phyloP scores from a whole-genome alignment of 2,329 filamentous ascomycete species.

The Clarireedia paspali region DNA sequence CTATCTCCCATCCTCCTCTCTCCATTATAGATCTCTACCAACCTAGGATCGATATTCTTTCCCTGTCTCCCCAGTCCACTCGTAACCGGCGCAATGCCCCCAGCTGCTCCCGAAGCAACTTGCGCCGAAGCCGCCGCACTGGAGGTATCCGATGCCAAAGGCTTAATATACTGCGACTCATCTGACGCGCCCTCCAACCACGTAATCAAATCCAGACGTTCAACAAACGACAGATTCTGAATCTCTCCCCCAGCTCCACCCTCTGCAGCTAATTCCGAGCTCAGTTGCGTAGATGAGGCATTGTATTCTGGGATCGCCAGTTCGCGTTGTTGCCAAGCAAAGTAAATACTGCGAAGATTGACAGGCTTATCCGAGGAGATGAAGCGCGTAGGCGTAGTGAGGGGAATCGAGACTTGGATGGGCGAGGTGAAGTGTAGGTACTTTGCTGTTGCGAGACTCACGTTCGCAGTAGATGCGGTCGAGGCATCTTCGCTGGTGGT shows the following conservation, averaged over 20 bases:
- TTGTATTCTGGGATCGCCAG: constrained; percentile 87
- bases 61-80: constrained; percentile 42
- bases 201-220: constrained; percentile 83
- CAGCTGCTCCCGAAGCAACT: constrained; percentile 39
- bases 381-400: constrained; percentile 77
- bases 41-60: constrained; percentile 69
- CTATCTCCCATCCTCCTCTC: constrained; percentile 90
- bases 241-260: constrained; percentile 58
- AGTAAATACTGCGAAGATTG: constrained; percentile 90
- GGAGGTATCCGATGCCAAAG: constrained; percentile 57
- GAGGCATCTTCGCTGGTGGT: constrained; percentile 61
- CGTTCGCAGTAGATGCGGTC: constrained; percentile 46
- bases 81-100: constrained; percentile 31
- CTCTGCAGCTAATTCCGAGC: constrained; percentile 57
- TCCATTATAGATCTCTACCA: constrained; percentile 83
- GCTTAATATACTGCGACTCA: constrained; percentile 88
- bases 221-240: constrained; percentile 84
- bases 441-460: constrained; percentile 65
- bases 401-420: constrained; percentile 53
- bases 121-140: constrained; percentile 37
- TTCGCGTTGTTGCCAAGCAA: constrained; percentile 92
- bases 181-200: constrained; percentile 88
- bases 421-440: constrained; percentile 66
- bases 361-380: constrained; percentile 66
- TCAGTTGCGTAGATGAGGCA: constrained; percentile 69